These are phyloP conservation scores for Epichloe aotearoae DNA, from an alignment of 2,329 filamentous ascomycete genomes.

Conservation along the genomic window DNA sequence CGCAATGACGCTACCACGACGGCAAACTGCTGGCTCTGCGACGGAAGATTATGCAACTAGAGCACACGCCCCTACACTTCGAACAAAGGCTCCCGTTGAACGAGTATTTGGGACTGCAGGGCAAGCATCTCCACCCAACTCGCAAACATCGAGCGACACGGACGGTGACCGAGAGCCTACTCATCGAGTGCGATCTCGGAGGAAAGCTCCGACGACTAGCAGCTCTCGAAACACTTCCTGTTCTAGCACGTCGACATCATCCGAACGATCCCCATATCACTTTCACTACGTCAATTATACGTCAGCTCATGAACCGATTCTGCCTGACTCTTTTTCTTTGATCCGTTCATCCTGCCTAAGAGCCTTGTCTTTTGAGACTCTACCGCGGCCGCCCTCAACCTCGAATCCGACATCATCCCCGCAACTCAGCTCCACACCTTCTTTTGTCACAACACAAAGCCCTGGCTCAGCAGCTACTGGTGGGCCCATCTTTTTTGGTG, in stretches of 20 bases:
- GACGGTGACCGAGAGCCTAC: constrained; percentile 35
- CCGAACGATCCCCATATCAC: constrained; percentile 34
- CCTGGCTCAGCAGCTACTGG: constrained; percentile 43
- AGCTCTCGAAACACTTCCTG: constrained; percentile 33
- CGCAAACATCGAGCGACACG: constrained; percentile 37
- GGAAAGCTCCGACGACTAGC: constrained; percentile 29
- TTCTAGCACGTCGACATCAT: constrained; percentile 39
- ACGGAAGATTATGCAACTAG: constrained; percentile 21
- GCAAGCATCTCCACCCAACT: constrained; percentile 37
- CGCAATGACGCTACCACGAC: constrained; percentile 46
- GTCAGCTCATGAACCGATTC: constrained; percentile 51
- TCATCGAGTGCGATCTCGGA: constrained; percentile 25
- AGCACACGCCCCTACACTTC: constrained; percentile 40
- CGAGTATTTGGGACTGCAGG: constrained; percentile 38
- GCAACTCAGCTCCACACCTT: constrained; percentile 26
- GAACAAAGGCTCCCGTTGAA: constrained; percentile 47
- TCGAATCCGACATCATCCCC: constrained; percentile 25
- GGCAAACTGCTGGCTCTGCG: constrained; percentile 16
- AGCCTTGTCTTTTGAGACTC: constrained; percentile 52
- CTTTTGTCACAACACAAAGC: constrained; percentile 41
- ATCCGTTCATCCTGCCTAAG: constrained; percentile 53
- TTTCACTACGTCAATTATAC: constrained; percentile 56
- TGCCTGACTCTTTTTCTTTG: constrained; percentile 50
- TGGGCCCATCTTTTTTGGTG: constrained; percentile 56
- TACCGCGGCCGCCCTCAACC: constrained; percentile 40